These are phyloP conservation scores for Blastocystis sp. DNA, from an alignment of 352 stramenopile genomes.

Conservation along the genomic window DNA sequence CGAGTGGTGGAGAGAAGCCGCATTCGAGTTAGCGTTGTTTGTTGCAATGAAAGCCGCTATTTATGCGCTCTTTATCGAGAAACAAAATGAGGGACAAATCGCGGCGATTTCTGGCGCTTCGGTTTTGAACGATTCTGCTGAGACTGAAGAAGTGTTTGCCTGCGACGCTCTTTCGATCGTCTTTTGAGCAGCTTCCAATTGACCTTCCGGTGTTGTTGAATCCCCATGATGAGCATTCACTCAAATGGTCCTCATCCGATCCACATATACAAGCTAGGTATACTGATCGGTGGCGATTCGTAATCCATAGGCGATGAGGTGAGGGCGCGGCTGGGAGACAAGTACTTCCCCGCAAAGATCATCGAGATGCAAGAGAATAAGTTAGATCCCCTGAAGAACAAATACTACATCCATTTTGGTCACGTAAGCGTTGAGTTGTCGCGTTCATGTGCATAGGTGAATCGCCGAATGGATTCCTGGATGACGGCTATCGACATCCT, in stretches of 20 bases:
- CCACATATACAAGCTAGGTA: conserved; percentile 60
- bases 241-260: conserved; percentile 18
- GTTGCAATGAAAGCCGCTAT: background rate
- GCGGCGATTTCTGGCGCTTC: background rate
- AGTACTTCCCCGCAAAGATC: conserved; percentile 69
- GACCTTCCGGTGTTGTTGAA: background rate
- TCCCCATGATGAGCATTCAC: conserved; percentile 22
- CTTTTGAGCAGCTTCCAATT: too few relatives aligned
- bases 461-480: conserved; percentile 83
- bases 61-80: too few relatives aligned
- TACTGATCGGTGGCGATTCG: background rate
- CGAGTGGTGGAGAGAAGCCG: background rate
- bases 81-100: background rate
- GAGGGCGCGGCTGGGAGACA: conserved; percentile 46
- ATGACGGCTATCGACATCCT: conserved; percentile 81
- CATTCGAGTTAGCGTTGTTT: background rate
- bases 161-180: background rate
- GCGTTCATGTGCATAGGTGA: conserved; percentile 74
- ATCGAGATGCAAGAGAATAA: conserved; percentile 65
- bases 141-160: background rate
- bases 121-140: background rate
- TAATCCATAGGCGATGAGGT: conserved; percentile 64
- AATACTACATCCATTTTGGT: conserved; percentile 53
- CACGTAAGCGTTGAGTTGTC: background rate
- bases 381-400: conserved; percentile 62